These are phyloP conservation scores for Penicillium nordicum DNA, from an alignment of 2,329 filamentous ascomycete genomes.

Conservation along the genomic window DNA sequence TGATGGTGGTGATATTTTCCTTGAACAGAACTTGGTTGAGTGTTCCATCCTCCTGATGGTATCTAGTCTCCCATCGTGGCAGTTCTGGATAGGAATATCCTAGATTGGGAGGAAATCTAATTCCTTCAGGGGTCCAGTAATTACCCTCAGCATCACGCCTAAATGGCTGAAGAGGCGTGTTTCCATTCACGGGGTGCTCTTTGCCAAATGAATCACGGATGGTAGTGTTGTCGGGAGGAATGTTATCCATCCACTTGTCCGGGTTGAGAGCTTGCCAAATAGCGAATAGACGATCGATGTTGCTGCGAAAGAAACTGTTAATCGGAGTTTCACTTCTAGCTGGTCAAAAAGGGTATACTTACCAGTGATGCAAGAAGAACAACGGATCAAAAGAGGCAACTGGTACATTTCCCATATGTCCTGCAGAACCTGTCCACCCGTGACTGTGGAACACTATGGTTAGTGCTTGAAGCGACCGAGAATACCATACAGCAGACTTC, in stretches of 20 bases:
- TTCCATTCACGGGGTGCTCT: neutral
- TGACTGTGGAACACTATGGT: slow-evolving; percentile 25
- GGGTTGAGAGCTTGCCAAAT: slow-evolving; percentile 14
- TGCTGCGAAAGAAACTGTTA: neutral
- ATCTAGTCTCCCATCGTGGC: slow-evolving; percentile 1
- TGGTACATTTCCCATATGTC: slow-evolving; percentile 69
- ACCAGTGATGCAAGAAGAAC: slow-evolving; percentile 70
- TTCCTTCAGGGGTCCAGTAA: slow-evolving; percentile 4
- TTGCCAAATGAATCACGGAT: slow-evolving; percentile 4
- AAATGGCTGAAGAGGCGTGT: slow-evolving; percentile 8
- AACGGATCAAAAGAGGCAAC: slow-evolving; percentile 76
- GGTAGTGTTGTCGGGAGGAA: slow-evolving; percentile 2
- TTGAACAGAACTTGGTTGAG: slow-evolving; percentile 3
- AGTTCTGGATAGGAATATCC: slow-evolving; percentile 9
- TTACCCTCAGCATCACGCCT: neutral
- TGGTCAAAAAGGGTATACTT: neutral
- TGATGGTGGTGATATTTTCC: neutral
- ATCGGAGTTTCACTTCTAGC: neutral
- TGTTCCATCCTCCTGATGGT: neutral
- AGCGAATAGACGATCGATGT: slow-evolving; percentile 17
- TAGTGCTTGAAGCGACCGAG: neutral
- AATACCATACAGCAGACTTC: neutral
- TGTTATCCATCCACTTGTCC: slow-evolving; percentile 4
- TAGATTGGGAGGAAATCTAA: slow-evolving; percentile 1
- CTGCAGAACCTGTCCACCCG: slow-evolving; percentile 55